These are phyloP conservation scores for Papiliotrema nemorosa DNA, from an alignment of 1,284 basidiomycete species.

Conservation along the genomic window DNA sequence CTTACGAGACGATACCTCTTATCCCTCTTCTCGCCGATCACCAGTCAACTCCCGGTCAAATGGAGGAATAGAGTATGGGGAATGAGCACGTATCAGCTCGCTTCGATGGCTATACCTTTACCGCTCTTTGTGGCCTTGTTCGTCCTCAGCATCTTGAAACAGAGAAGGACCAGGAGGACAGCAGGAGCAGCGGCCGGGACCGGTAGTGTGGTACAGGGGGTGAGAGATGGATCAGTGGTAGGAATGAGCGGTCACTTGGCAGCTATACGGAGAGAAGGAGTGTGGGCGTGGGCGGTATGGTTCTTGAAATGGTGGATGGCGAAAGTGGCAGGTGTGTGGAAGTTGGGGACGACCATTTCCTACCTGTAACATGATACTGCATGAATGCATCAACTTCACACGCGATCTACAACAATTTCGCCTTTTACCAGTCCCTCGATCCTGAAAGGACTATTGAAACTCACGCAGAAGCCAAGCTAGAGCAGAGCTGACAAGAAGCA, in stretches of 20 bases:
- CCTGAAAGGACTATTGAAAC: too few relatives aligned
- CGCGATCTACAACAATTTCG: too few relatives aligned
- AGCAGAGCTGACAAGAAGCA: too few relatives aligned
- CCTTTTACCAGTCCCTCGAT: too few relatives aligned
- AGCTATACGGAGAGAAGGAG: conserved; percentile 11
- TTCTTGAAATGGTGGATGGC: conserved; percentile 39
- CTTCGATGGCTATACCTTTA: conserved; percentile 2
- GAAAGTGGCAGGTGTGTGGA: conserved; percentile 42
- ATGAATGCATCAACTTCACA: too few relatives aligned
- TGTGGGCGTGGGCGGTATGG: conserved; percentile 26
- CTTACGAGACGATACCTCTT: neutral
- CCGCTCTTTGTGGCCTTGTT: neutral
- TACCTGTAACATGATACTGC: conserved; percentile 37
- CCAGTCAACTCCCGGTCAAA: neutral
- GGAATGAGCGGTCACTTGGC: conserved; percentile 8
- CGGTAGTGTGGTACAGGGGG: neutral
- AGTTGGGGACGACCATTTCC: conserved; percentile 44
- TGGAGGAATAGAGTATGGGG: neutral
- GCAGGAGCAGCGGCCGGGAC: too few relatives aligned
- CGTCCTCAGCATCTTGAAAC: neutral
- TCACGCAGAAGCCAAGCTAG: too few relatives aligned
- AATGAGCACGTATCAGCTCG: neutral
- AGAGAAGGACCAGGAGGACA: too few relatives aligned
- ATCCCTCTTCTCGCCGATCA: neutral
- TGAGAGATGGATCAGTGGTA: neutral